Evolutionary conservation across 768 basidiomycete species (phyloP).

Genomic region (Phaeotremella fagi): DNA sequence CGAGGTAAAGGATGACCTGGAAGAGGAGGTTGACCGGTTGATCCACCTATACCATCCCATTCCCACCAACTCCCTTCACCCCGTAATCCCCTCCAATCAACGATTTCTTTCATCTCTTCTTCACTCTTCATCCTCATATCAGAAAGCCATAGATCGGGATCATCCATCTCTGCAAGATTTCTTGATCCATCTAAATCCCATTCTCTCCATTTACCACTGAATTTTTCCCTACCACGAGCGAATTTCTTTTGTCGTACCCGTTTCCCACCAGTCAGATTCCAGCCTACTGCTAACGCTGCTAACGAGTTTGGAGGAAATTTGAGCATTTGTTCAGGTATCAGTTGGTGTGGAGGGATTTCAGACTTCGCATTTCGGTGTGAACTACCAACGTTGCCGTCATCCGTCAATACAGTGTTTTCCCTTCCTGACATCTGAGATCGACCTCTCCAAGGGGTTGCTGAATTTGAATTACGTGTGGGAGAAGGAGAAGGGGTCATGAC

Average conservation of each 20-base stretch:
- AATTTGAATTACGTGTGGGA: conserved; percentile 22
- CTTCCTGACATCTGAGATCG: conserved; percentile 16
- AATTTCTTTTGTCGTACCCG: conserved; percentile 32
- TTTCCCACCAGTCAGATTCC: conserved; percentile 41
- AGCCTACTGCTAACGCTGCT: conserved; percentile 38
- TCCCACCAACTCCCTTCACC: conserved; percentile 34
- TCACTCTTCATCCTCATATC: conserved; percentile 4
- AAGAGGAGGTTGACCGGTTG: conserved; percentile 30
- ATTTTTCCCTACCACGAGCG: conserved; percentile 39
- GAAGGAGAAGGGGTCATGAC: conserved; percentile 43
- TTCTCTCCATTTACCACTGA: conserved; percentile 45
- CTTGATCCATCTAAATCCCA: conserved; percentile 39
- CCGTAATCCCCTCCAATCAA: conserved; percentile 35
- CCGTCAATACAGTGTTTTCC: conserved; percentile 16
- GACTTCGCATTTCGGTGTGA: conserved; percentile 2
- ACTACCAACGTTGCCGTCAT: conserved; percentile 2
- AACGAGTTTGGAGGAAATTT: conserved; percentile 37
- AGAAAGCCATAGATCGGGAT: conserved; percentile 21
- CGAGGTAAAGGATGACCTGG: conserved; percentile 23
- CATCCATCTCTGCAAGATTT: conserved; percentile 44
- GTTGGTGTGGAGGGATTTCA: conserved; percentile 20
- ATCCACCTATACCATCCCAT: conserved; percentile 20
- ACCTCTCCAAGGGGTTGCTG: conserved; percentile 20
- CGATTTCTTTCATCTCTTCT: conserved; percentile 4
- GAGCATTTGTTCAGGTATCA: conserved; percentile 45